Base-by-base conservation (phyloP, 2,329 filamentous ascomycete species). In the Diplodia sapinea region DNA sequence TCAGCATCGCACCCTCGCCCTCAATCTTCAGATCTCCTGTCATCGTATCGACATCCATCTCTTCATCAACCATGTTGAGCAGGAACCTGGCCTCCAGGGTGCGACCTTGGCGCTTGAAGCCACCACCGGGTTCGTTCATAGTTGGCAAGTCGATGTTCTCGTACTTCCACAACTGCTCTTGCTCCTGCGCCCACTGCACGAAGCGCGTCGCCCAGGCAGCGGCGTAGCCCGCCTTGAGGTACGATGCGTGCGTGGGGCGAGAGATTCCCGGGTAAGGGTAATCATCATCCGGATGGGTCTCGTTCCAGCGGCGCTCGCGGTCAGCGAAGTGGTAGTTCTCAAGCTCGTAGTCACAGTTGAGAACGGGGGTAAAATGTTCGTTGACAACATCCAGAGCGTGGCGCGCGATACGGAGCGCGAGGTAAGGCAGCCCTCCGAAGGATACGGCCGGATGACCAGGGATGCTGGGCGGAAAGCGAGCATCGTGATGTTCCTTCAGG, bases 141-240 rank as follows among this genome's bases (percentile, higher is more conserved):
- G 49, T 36, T 5, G 49, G 31, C 26, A 43, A 13, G 47, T 67
- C 56, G 9, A 36, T 20, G 4, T 67, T 40, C 12, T 61, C 36
- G 43, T 26, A 67, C 20, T 49, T 23, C 43, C 43, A 52, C 31
- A 67, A 12, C 65, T 67, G 54, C n/a, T 43, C 38, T 38, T 52
- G 50, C 68, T 69, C 56, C 23, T 63, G 47, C 4, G 68, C 64
- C 63, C 64, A 69, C 50, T 54, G 54, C 4, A 50, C 26, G 31
- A 67, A 69, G 6, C 56, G 38, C 23, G 33, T 29, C 8, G 64
- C 64, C 68, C 68, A 69, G 20, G 65, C 64, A 1, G 23, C 49
- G 23, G 38, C 38, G 50, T 67, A 62, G 13, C 64, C 68, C 2
- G 65, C 55, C 5, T n/a, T 17, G 4, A 67, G 23, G 49, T 67